These are phyloP conservation scores for Jatropha multifida DNA, from an alignment of 441 rosid species.

Conservation along the genomic window DNA sequence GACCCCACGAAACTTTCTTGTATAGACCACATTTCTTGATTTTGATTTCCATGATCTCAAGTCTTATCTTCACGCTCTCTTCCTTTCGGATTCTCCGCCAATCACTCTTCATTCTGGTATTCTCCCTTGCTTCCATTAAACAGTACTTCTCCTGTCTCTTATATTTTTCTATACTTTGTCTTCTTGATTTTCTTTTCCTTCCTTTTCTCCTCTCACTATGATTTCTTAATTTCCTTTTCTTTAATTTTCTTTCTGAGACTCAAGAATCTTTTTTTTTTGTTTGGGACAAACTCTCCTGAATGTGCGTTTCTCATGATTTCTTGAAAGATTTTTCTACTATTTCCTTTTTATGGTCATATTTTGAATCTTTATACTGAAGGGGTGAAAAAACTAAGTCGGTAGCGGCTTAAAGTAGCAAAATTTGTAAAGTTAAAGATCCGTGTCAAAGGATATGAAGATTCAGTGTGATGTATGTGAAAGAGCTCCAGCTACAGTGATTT, in stretches of 20 bases:
- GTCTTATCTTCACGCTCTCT: slow-evolving; percentile 38
- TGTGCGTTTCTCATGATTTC: neutral
- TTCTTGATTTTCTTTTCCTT: neutral
- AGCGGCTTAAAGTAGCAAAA: slow-evolving; percentile 7
- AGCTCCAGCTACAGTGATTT: slow-evolving; percentile 72
- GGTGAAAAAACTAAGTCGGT: slow-evolving; percentile 2
- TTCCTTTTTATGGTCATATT: neutral
- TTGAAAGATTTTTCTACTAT: slow-evolving; percentile 1
- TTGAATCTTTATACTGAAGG: neutral
- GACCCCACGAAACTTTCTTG: slow-evolving; percentile 42
- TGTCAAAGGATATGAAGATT: slow-evolving; percentile 59
- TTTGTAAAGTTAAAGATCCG: neutral
- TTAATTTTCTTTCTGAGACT: neutral
- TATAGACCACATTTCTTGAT: slow-evolving; percentile 27
- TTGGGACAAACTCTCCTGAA: neutral
- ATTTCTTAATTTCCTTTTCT: neutral
- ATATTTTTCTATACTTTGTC: neutral
- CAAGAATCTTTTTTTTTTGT: neutral
- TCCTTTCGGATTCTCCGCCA: slow-evolving; percentile 31
- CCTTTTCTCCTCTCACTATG: too few species aligned
- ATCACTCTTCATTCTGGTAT: neutral
- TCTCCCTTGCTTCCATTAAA: neutral
- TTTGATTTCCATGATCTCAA: slow-evolving; percentile 35
- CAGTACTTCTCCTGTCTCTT: neutral
- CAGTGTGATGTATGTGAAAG: slow-evolving; percentile 85